A percentile compares a stretch with the other conserved stretches of the same genome.
phyloP scores from a whole-genome alignment of 2,329 filamentous ascomycete species.

The Cladosporium austrohemisphaericum region DNA sequence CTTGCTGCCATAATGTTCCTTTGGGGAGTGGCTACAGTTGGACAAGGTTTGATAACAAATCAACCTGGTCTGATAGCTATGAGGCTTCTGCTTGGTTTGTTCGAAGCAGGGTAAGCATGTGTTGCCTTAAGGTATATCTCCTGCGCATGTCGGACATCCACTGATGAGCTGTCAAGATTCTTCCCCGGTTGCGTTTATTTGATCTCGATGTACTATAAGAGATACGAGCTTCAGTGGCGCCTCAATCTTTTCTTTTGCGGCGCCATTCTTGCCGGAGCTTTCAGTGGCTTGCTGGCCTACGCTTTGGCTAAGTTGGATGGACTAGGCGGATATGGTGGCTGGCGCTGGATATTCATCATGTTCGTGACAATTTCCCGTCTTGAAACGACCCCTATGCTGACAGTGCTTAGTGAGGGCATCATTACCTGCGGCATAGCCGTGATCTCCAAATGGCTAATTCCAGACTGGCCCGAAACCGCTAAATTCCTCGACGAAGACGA shows the following conservation, averaged over 20 bases:
- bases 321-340: constrained; percentile 29
- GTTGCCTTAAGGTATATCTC: no score
- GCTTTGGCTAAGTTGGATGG: constrained; percentile 31
- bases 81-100: constrained; percentile 34
- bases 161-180: constrained; percentile 23
- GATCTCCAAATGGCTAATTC: constrained; percentile 32
- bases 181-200: constrained; percentile 27
- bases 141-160: no score
- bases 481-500: constrained; percentile 48
- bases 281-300: constrained; percentile 41
- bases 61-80: constrained; percentile 30
- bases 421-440: constrained; percentile 27
- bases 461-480: constrained; percentile 44
- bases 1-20: constrained; percentile 36
- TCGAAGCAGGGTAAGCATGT: constrained; percentile 31
- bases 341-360: constrained; percentile 54
- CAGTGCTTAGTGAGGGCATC: constrained; percentile 27
- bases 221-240: constrained; percentile 41
- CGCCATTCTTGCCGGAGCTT: constrained; percentile 40
- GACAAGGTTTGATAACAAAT: constrained; percentile 33
- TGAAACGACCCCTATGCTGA: not conserved
- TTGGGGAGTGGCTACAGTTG: constrained; percentile 37
- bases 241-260: constrained; percentile 41
- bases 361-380: not conserved
- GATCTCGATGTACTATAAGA: constrained; percentile 40